Base-by-base conservation (phyloP, 2,329 filamentous ascomycete genomes). In the Alternaria triticina region DNA sequence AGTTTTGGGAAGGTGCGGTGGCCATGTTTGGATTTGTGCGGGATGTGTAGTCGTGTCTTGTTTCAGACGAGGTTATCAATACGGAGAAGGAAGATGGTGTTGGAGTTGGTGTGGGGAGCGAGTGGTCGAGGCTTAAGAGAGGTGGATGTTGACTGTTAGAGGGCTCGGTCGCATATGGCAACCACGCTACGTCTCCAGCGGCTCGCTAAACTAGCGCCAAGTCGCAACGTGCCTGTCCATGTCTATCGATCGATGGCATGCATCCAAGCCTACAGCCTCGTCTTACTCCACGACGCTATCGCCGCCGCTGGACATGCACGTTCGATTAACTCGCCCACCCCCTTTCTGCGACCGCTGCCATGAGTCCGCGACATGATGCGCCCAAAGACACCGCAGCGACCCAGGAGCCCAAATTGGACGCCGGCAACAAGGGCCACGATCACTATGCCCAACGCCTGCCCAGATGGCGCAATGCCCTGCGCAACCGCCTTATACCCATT, bases 401-500 rank as follows among this genome's bases (percentile, higher is more conserved):
- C 17, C 49, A 70, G 63, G 66, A 73, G 57, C 72, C 68, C 59
- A 62, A 71, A 57, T 72, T 76, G 56, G 91, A 94, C 79, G 94
- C 94, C 57, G 94, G 94, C 54, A 83, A 97, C 77, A 89, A 88
- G 79, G 93, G 91, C 78, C 83, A 94, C 61, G 88, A 96, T 82
- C 83, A 85, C 73, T 85, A 97, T 82, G 93, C 91, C 76, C 88
- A 89, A 78, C 89, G 89, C 70, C 88, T 99, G 62, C 94, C 96
- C 58, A 81, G 81, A 86, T 98, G 96, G 96, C 90, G 96, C 74
- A 97, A 97, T 83, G 83, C 85, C 66, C 82, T 97, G 71, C 93
- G 96, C 78, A 91, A 97, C 79, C 85, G 84, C 72, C 85, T 95
- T 62, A 89, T 99, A 62, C 95, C 95, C 66, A 86, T 98, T 62